A percentile compares a stretch with the other conserved stretches of the same genome.
These are phyloP conservation scores for Endogone sp. DNA, from an alignment of 192 early-diverging fungal species.

Conservation along the genomic window DNA sequence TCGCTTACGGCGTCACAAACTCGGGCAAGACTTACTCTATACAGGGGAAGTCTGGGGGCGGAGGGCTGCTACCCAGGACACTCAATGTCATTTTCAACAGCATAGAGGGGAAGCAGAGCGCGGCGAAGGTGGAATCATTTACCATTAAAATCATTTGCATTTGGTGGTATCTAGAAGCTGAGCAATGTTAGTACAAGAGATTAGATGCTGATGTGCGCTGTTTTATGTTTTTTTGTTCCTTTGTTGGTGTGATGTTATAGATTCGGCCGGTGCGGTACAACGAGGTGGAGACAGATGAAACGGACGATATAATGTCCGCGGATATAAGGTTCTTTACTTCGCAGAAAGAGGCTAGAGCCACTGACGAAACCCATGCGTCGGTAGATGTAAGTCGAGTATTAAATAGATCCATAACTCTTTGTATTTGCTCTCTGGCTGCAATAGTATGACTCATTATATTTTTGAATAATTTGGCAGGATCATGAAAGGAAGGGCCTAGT, in stretches of 20 bases:
- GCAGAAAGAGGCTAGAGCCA: too few species aligned
- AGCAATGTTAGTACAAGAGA: neutral
- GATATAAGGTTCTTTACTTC: too few species aligned
- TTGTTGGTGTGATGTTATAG: neutral
- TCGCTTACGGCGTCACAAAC: slow-evolving; percentile 69
- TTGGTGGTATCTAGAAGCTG: neutral
- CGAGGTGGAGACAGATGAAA: slow-evolving; percentile 20
- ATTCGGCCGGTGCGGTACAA: slow-evolving; percentile 22
- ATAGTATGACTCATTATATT: neutral
- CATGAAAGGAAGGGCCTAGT: neutral
- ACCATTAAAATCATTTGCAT: slow-evolving; percentile 4
- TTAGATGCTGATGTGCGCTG: neutral
- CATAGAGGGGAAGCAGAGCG: slow-evolving; percentile 22
- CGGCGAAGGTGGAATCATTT: slow-evolving; percentile 15
- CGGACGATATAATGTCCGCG: neutral
- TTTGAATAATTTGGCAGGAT: neutral
- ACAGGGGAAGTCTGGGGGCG: slow-evolving; percentile 40
- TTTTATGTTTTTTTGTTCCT: neutral
- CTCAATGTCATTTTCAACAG: slow-evolving; percentile 55
- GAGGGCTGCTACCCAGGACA: slow-evolving; percentile 57
- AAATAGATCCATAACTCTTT: neutral
- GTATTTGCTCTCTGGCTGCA: neutral
- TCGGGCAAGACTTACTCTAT: slow-evolving; percentile 71
- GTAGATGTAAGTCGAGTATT: neutral
- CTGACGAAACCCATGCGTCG: neutral